Conservation (phyloP, 441 rosid species). For the Euphorbia celastroides region DNA sequence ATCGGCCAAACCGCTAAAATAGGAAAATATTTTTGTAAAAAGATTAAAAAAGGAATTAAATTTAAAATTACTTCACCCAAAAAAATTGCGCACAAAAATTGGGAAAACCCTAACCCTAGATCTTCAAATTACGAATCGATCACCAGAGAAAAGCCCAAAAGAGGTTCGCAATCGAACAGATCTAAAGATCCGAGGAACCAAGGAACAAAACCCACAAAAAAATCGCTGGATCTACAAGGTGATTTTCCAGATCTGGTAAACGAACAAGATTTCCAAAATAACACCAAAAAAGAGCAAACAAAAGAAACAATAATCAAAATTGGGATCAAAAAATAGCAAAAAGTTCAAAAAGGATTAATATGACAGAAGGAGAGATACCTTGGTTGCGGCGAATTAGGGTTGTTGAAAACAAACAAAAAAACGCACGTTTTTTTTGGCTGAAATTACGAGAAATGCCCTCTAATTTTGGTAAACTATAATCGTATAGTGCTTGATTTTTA, state of each 20-base stretch:
- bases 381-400: neutral
- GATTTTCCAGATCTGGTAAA: no score
- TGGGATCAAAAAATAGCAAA: neutral
- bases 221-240: neutral
- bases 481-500: neutral
- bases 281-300: neutral
- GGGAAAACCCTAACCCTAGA: slow-evolving; percentile 14
- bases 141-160: neutral
- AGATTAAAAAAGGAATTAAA: no score
- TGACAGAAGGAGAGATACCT: neutral
- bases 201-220: neutral
- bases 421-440: neutral
- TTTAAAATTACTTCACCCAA: neutral
- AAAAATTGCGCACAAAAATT: neutral
- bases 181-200: neutral
- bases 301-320: neutral
- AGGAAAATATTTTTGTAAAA: no score
- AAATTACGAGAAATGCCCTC: slow-evolving; percentile 13
- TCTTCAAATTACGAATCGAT: neutral
- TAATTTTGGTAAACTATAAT: neutral
- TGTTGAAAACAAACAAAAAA: neutral
- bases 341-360: neutral
- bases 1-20: neutral
- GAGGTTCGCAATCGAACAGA: neutral
- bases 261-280: neutral